Base-by-base conservation (phyloP, 2,329 filamentous ascomycete genomes). In the Cercospora citrullina region DNA sequence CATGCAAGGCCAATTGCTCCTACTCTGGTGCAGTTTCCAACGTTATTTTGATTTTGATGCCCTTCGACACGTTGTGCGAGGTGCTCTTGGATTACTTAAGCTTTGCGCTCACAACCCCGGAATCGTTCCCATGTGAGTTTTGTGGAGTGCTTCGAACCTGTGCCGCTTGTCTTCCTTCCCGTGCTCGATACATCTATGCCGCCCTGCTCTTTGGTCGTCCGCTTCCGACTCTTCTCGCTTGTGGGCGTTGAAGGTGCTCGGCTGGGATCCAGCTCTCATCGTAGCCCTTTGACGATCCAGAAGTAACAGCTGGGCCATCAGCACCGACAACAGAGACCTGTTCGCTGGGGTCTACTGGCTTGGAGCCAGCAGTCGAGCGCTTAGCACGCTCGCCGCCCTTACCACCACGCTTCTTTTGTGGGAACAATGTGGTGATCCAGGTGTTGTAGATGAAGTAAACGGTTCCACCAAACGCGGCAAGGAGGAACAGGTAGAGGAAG, bases 391-490 rank as follows among this genome's bases (percentile, higher is more conserved):
- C 91, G 73, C 90, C 82, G 70, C 83, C 83, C 80, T 87, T 87
- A 74, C 84, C 85, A 66, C 84, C 79, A 70, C 85, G 84, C 76
- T 83, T 84, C 81, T 89, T 89, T 85, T 97, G 93, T 60, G 95
- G 94, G 86, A 98, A 97, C 79, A 99, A 91, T 14, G 93, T 90
- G 76, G 93, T 92, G 82, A 99, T 91, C 93, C 94, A 98, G 77
- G 94, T 96, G 85, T 91, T 95, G 88, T 99, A 99, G 83, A 97
- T 93, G 82, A 97, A 97, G 88, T 94, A 97, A 79, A 91, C 87
- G 64, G 90, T 93, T 70, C 91, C 93, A 72, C 83, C 88, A 79
- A 96, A 96, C 71, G 86, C 87, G 70, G 86, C 89, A 64, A 90
- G 85, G 75, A 99, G 91, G 85, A 98, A 90, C 79, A 97, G 86